Base-by-base conservation (phyloP, 768 basidiomycete genomes). In the Lyophyllum decastes region DNA sequence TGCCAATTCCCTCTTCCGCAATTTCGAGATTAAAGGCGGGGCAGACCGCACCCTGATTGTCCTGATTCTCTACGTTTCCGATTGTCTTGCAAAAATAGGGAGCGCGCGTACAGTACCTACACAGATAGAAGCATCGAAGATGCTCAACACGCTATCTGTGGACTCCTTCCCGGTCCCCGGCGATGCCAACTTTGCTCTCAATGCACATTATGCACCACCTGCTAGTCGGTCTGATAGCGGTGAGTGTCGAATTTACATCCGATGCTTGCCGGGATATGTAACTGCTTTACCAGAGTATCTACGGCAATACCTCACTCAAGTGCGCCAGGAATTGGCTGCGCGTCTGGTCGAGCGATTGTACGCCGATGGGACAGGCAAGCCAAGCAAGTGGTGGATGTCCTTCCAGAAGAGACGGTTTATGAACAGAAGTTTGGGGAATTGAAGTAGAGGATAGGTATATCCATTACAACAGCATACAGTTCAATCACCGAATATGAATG, bases 311-410 rank as follows among this genome's bases (percentile, higher is more conserved):
- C 80, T 99, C 54, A 87, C 86, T 4, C 97, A 99, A 72, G 91
- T 90, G 9, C 87, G 97, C 49, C 94, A 97, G 73, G 97, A 99
- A 69, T 79, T 95, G 19, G 91, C 94, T 21, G 81, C 87, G 9
- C 85, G 97, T 27, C 74, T 99, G 49, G 85, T 94, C 14, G 94
- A 95, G 67, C 81, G 86, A 51, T 77, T 99, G 49, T 99, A 99
- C 71, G 92, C 88, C 38, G 94, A 96, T 70, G 95, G 95, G 5
- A 89, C 91, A 3, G 89, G 89, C 57, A 95, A 92, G 71, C 95
- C 97, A 5, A 97, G 91, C 81, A 99, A 99, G 74, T 99, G 97
- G 97, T 99, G 97, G 97, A 96, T 98, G 94, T 91, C 92, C 21
- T 99, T 98, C 86, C 94, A 95, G 74, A 98, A 97, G 84, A 84